These are phyloP conservation scores for Macrophomina tecta DNA, from an alignment of 2,329 filamentous ascomycete genomes.

Conservation along the genomic window DNA sequence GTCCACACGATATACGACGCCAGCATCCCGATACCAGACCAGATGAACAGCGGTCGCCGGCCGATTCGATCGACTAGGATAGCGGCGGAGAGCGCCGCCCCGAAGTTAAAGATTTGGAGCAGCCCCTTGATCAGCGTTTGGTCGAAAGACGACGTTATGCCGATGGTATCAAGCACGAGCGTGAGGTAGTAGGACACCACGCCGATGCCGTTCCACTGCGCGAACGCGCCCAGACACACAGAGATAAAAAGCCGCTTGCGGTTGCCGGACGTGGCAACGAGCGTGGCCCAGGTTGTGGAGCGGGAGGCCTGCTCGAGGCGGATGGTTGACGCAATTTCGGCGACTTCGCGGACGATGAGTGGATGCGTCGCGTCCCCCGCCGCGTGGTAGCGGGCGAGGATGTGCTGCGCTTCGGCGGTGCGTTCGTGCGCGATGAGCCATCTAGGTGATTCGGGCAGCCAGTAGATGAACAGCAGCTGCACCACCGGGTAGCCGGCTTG, in stretches of 20 bases:
- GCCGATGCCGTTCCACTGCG: conserved; percentile 64
- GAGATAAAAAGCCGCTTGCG: conserved; percentile 61
- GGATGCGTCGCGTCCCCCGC: conserved; percentile 42
- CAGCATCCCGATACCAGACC: conserved; percentile 48
- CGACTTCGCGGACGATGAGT: conserved; percentile 19
- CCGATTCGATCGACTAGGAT: conserved; percentile 45
- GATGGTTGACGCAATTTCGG: conserved; percentile 9
- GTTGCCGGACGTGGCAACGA: conserved; percentile 49
- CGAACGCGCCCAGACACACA: conserved; percentile 60
- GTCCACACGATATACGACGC: conserved; percentile 42
- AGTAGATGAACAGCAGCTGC: conserved; percentile 48
- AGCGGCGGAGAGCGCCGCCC: conserved; percentile 31
- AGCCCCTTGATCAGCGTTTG: conserved; percentile 52
- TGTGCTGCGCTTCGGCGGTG: conserved; percentile 58
- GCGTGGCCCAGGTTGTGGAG: conserved; percentile 18
- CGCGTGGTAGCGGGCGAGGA: conserved; percentile 62
- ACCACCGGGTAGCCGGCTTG: conserved; percentile 56
- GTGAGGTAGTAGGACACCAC: conserved; percentile 52
- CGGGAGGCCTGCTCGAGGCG: conserved; percentile 12
- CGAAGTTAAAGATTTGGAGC: conserved; percentile 42
- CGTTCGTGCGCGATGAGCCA: conserved; percentile 63
- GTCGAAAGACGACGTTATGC: conserved; percentile 42
- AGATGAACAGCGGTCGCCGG: conserved; percentile 43
- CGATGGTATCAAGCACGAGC: conserved; percentile 42
- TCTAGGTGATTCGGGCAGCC: conserved; percentile 64